Percentiles rank a stretch among this genome's conserved stretches.
Conservation (phyloP, 441 rosid species). For the Theobroma grandiflorum region DNA sequence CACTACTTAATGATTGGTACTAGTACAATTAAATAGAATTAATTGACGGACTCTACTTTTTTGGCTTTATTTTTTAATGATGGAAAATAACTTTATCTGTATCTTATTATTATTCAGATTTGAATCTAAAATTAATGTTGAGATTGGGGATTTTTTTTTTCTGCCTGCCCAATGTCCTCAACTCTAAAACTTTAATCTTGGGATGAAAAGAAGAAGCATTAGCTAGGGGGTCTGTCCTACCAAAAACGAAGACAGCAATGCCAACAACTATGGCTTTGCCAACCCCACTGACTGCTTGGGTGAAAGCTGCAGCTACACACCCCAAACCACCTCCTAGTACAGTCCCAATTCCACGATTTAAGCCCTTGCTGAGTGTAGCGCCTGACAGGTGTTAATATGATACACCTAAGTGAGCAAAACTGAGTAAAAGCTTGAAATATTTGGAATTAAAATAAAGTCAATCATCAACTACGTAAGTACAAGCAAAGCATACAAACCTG, state of each 20-base stretch:
- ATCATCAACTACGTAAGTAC: neutral
- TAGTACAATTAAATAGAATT: neutral
- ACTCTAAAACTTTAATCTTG: neutral
- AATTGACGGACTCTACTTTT: neutral
- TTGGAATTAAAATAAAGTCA: neutral
- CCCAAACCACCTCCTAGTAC: constrained; percentile 80
- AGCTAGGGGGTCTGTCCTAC: constrained; percentile 41
- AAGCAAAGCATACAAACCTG: constrained; percentile 49
- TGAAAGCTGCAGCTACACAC: constrained; percentile 59
- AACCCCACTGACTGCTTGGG: constrained; percentile 53
- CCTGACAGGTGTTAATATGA: constrained; percentile 42
- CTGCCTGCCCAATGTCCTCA: too few relatives aligned
- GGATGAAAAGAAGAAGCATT: neutral
- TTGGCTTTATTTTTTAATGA: too few relatives aligned
- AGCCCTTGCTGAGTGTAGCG: constrained; percentile 82
- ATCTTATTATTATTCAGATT: too few relatives aligned
- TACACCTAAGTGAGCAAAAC: neutral
- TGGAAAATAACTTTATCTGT: too few relatives aligned
- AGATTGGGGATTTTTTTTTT: too few relatives aligned
- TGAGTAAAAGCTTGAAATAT: neutral
- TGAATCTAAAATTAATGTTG: too few relatives aligned
- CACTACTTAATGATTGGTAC: neutral
- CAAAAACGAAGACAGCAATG: constrained; percentile 57
- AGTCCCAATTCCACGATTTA: constrained; percentile 83
- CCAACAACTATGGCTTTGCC: constrained; percentile 59